Evolutionary conservation across 2,329 filamentous ascomycete species (phyloP).

Genomic region (Paecilomyces sp.): DNA sequence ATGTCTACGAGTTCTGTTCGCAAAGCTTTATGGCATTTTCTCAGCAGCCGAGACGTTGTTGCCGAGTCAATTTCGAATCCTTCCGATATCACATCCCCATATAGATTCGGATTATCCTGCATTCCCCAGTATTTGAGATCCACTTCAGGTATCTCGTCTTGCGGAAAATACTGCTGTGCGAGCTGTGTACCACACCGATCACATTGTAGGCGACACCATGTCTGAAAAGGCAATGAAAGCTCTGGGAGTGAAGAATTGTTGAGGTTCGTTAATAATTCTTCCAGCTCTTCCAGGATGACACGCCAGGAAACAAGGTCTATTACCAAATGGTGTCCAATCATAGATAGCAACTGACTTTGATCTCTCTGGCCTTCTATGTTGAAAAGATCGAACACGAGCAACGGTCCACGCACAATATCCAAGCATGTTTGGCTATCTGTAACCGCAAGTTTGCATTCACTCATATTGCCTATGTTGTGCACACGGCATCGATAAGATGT

Average conservation of each 20-base stretch:
- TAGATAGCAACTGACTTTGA: conserved; percentile 20
- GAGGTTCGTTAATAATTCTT: conserved; percentile 27
- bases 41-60: conserved; percentile 20
- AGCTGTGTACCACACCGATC: conserved; percentile 13
- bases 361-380: conserved; percentile 23
- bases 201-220: conserved; percentile 27
- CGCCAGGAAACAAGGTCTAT: conserved; percentile 36
- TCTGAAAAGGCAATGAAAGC: conserved; percentile 28
- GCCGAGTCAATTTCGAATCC: conserved; percentile 24
- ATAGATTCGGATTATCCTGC: conserved; percentile 19
- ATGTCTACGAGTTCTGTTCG: conserved; percentile 30
- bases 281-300: conserved; percentile 31
- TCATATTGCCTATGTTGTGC: conserved; percentile 12
- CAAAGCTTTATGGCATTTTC: conserved; percentile 24
- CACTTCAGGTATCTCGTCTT: conserved; percentile 17
- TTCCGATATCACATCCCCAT: conserved; percentile 28
- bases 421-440: conserved; percentile 25
- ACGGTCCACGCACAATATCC: conserved; percentile 28
- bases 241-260: conserved; percentile 12
- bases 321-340: conserved; percentile 31
- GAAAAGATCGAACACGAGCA: conserved; percentile 38
- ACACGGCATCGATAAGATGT: conserved; percentile 20
- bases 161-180: conserved; percentile 8
- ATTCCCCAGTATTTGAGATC: conserved; percentile 31
- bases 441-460: conserved; percentile 17